These are phyloP conservation scores for Xerocomus brunneocitrinus DNA, from an alignment of 768 basidiomycete species.

Conservation along the genomic window DNA sequence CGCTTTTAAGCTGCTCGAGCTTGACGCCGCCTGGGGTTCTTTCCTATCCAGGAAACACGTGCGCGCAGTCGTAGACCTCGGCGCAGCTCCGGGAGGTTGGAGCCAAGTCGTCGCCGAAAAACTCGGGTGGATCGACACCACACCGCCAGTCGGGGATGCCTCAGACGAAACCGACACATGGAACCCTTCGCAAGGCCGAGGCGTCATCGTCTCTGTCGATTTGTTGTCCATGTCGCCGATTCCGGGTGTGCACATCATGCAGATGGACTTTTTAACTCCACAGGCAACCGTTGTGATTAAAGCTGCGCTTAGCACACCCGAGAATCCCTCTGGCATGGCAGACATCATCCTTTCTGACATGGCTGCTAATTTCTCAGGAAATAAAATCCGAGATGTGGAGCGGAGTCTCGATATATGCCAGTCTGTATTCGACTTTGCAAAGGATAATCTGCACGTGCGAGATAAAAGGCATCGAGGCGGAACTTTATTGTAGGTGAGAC, in stretches of 20 bases:
- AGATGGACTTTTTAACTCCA: conserved; percentile 72
- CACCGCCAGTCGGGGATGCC: not conserved
- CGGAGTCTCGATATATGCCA: conserved; percentile 68
- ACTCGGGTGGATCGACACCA: conserved; percentile 44
- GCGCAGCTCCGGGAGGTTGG: conserved; percentile 94
- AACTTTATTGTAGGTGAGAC: conserved; percentile 46
- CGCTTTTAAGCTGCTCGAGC: conserved; percentile 87
- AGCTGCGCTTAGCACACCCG: conserved; percentile 30
- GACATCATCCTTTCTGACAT: conserved; percentile 89
- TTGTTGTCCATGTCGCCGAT: conserved; percentile 68
- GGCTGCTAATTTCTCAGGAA: conserved; percentile 81
- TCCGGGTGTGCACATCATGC: conserved; percentile 65
- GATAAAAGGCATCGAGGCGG: conserved; percentile 39
- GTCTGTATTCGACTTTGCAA: conserved; percentile 68
- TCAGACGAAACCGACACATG: conserved; percentile 2
- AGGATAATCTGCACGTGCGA: conserved; percentile 46
- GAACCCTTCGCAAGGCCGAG: conserved; percentile 27
- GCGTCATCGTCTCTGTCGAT: conserved; percentile 74
- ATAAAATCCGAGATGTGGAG: conserved; percentile 58
- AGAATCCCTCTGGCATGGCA: conserved; percentile 42
- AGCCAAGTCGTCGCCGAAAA: conserved; percentile 73
- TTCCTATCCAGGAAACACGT: conserved; percentile 54
- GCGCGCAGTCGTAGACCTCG: conserved; percentile 74
- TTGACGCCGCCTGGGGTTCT: conserved; percentile 52
- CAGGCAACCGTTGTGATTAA: conserved; percentile 44